phyloP scores from a whole-genome alignment of 2,329 filamentous ascomycete genomes.

The Huntiella bhutanensis region DNA sequence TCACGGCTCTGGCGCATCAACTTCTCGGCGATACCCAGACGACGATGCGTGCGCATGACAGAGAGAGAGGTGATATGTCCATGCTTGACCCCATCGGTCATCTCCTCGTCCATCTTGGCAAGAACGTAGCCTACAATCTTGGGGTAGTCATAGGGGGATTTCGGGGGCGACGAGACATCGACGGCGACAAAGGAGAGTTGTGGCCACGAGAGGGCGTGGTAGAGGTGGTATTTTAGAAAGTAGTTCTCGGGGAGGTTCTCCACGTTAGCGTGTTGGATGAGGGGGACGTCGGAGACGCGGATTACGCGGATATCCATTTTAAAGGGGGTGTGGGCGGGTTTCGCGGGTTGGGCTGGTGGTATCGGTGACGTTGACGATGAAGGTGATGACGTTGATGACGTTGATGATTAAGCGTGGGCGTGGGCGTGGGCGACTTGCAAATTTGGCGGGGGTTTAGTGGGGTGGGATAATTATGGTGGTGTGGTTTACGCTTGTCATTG shows the following conservation, averaged over 20 bases:
- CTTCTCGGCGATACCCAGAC: conserved; percentile 87
- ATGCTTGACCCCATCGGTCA: conserved; percentile 72
- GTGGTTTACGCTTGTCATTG: too few relatives aligned
- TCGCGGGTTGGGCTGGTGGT: background rate
- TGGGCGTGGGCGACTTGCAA: background rate
- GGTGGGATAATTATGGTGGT: background rate
- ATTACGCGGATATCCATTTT: conserved; percentile 81
- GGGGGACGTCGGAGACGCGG: conserved; percentile 62
- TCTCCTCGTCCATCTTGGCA: conserved; percentile 99
- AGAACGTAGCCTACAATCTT: conserved; percentile 99
- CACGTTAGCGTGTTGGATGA: conserved; percentile 95
- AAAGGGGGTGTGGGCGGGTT: background rate
- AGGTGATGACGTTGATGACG: conserved; percentile 1
- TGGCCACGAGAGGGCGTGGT: conserved; percentile 95
- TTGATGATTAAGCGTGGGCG: background rate
- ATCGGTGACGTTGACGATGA: background rate
- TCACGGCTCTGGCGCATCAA: conserved; percentile 88
- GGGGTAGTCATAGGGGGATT: conserved; percentile 70
- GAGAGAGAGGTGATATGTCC: conserved; percentile 90
- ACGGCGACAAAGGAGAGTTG: conserved; percentile 94
- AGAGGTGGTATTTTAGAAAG: conserved; percentile 99
- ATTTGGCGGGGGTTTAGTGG: background rate
- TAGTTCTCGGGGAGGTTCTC: conserved; percentile 99
- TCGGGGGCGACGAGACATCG: conserved; percentile 63
- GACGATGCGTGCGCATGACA: conserved; percentile 88